Base-by-base conservation (phyloP, 495 filamentous ascomycete genomes). In the Penicillium tannophilum region DNA sequence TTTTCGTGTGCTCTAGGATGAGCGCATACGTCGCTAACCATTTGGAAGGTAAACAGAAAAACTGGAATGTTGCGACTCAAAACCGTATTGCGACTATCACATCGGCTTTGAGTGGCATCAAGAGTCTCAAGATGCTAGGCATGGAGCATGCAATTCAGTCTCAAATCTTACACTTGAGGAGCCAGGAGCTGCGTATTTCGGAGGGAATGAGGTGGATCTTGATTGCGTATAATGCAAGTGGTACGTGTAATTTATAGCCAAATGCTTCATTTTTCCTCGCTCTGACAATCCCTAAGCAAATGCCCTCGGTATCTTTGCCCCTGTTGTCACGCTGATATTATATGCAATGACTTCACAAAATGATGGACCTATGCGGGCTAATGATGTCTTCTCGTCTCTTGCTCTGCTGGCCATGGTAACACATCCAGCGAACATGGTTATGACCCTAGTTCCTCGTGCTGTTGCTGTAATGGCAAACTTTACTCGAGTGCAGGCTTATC, bases 91-190 rank as follows among this genome's bases (percentile, higher is more conserved):
- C 77, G 23, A 67, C 70, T 31, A 83, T 77, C 4, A 73, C 70
- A 12, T 59, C 75, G 4, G 74, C 79, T 60, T 59, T 87, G 7
- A 61, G 74, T 20, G 71, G 77, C 0, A 80, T 85, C 56, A 86
- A 86, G 58, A 75, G 75, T 31, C 60, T 86, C 23, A 87, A 86
- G 58, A 82, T 84, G 78, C 71, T 81, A 6, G 84, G 82, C 3
- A 59, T 84, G 4, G 72, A 76, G 30, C 23, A 63, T 11, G 72
- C 70, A 7, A 69, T 86, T 8, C 62, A 79, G 20, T 33, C 19
- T 20, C 46, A 44, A 10, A 19, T 54, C 2, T 43, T 41, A 28
- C 20, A 60, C 1, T 68, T 83, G 41, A 71, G 78, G 20, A 65
- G 76, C 2, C 66, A 80, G 3, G 82, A 85, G 59, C 58, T 83